Percentiles rank a stretch among this genome's conserved stretches.
These are phyloP conservation scores for Suhomyces yuchorum DNA, from an alignment of 1,139 yeast genomes.

Conservation along the genomic window DNA sequence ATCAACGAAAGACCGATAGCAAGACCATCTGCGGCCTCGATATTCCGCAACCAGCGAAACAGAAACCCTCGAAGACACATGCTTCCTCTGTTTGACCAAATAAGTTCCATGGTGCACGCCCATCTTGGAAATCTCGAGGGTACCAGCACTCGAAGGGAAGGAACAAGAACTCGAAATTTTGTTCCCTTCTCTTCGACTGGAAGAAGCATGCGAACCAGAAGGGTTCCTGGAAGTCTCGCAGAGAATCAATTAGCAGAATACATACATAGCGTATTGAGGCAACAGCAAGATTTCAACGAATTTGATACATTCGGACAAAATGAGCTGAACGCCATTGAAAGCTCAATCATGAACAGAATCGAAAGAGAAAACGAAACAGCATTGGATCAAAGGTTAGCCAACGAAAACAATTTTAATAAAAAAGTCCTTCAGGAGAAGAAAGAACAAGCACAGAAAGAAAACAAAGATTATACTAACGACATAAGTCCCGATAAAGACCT, in stretches of 20 bases:
- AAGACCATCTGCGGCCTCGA: constrained; percentile 7
- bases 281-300: constrained; percentile 4
- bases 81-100: constrained; percentile 8
- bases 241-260: constrained; percentile 8
- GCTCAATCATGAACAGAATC: constrained; percentile 42
- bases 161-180: constrained; percentile 2
- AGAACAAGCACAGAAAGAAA: constrained; percentile 24
- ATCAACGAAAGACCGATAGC: constrained; percentile 25
- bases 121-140: not conserved
- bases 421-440: constrained; percentile 34
- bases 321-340: constrained; percentile 22
- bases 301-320: constrained; percentile 5
- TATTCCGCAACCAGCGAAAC: not conserved
- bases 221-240: constrained; percentile 1
- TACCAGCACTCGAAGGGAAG: not conserved
- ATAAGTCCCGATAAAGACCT: constrained; percentile 33
- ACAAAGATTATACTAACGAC: constrained; percentile 40
- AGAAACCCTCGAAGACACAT: not conserved
- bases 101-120: constrained; percentile 8
- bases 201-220: constrained; percentile 5
- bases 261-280: constrained; percentile 4
- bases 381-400: constrained; percentile 35
- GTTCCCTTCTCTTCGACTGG: constrained; percentile 11
- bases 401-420: constrained; percentile 36
- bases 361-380: constrained; percentile 45